Base-by-base conservation (phyloP, 805 yeast genomes). In the Sungouiella blattae region DNA sequence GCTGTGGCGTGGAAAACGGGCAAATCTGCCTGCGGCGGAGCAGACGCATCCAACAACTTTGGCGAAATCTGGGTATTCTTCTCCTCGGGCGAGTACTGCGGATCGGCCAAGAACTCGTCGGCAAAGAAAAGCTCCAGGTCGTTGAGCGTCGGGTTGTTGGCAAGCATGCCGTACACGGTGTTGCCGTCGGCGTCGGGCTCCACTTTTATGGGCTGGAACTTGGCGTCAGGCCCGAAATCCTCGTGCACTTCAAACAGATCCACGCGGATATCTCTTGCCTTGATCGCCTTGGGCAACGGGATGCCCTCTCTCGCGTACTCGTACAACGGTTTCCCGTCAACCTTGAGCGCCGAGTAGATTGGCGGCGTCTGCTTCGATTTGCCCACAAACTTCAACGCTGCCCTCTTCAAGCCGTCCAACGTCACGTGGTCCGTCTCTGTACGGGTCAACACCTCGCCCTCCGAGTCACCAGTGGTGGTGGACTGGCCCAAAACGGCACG, bases 401-500 rank as follows among this genome's bases (percentile, higher is more conserved):
- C 67, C 2, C 60, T 53, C 9, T 61, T 61, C 9, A 89, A 59
- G 29, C 69, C 55, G 2, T 75, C 81, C 43, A 63, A 59, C 0
- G 78, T 73, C 29, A 87, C 60, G 49, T 81, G 88, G 6, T 63
- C 68, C 1, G 73, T 68, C 4, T 74, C 71, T 14, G 77, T 80
- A 39, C 67, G 71, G 4, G 81, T 69, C 20, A 89, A 50, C 1
- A 88, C 69, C 39, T 84, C 84, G 14, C 98, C 98, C 54, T 89
- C 95, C 0, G 80, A 71, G 55, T 93, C 99, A 12, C 96, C 96
- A 0, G 97, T 87, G 0, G 96, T 87, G 0, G 98, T 94, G 3
- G 89, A 76, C 2, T 82, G 80, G 15, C 99, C 99, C 46, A 93
- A 70, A 20, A 91, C 62, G 0, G 96, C 97, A 37, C 78, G 78